phyloP scores from a whole-genome alignment of 306 rosid species.

The Carpinus fangiana region DNA sequence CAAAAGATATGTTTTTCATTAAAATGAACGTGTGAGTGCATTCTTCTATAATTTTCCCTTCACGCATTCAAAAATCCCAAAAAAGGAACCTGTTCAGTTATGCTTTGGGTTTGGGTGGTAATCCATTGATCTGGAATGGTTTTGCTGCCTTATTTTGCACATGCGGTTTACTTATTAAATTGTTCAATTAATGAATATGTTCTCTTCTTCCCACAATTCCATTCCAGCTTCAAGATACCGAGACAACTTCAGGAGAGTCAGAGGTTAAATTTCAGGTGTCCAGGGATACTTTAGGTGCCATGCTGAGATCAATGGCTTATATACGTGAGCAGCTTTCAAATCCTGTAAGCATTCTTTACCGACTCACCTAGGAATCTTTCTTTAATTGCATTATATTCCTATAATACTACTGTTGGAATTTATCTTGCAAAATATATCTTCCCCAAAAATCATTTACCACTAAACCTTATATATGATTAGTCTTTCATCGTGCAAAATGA shows the following conservation, averaged over 20 bases:
- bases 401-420: too few relatives aligned
- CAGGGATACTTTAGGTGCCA: slow-evolving; percentile 86
- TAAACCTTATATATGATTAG: too few relatives aligned
- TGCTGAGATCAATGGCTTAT: slow-evolving; percentile 94
- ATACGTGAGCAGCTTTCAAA: slow-evolving; percentile 90
- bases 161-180: not conserved
- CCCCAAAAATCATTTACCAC: too few relatives aligned
- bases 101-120: not conserved
- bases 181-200: slow-evolving; percentile 12
- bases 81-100: not conserved
- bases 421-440: too few relatives aligned
- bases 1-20: too few relatives aligned
- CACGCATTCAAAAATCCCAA: not conserved
- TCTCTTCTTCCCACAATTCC: slow-evolving; percentile 28
- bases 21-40: not conserved
- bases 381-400: too few relatives aligned
- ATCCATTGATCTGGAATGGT: not conserved
- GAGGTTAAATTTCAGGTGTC: slow-evolving; percentile 96
- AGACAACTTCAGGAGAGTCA: slow-evolving; percentile 78
- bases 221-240: slow-evolving; percentile 79
- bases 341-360: slow-evolving; percentile 52
- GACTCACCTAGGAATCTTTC: too few relatives aligned
- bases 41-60: not conserved
- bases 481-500: too few relatives aligned
- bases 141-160: not conserved